These are phyloP conservation scores for Leccinum rimulosum DNA, from an alignment of 768 basidiomycete genomes.

Conservation along the genomic window DNA sequence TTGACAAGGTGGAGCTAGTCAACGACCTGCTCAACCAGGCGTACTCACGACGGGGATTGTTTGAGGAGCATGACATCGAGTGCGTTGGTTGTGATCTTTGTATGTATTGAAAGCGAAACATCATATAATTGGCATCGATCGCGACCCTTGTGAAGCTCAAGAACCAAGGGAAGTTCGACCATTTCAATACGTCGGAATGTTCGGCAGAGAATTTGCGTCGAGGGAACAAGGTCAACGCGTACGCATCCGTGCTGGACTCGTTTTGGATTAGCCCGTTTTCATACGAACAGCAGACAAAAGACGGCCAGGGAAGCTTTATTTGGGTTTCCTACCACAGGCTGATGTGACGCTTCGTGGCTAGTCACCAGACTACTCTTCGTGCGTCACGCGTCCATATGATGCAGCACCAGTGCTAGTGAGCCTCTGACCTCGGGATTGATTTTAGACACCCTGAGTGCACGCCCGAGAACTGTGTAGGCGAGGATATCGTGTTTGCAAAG, in stretches of 20 bases:
- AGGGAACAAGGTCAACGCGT: slow-evolving; percentile 20
- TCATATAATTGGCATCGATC: slow-evolving; percentile 14
- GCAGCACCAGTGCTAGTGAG: background rate
- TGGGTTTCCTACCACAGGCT: background rate
- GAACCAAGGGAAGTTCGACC: slow-evolving; percentile 33
- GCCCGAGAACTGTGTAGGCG: slow-evolving; percentile 38
- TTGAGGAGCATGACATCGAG: too few relatives aligned
- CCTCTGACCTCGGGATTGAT: background rate
- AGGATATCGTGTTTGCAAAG: slow-evolving; percentile 38
- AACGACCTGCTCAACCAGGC: too few relatives aligned
- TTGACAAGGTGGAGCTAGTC: too few relatives aligned
- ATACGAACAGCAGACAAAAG: slow-evolving; percentile 49
- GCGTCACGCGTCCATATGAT: slow-evolving; percentile 20
- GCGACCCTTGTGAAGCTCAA: slow-evolving; percentile 40
- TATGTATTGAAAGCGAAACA: too few relatives aligned
- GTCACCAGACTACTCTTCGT: slow-evolving; percentile 30
- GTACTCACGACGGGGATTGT: too few relatives aligned
- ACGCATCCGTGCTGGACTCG: background rate
- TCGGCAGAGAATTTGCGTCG: slow-evolving; percentile 45
- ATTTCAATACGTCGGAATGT: slow-evolving; percentile 55
- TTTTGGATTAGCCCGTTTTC: slow-evolving; percentile 50
- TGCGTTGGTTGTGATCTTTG: too few relatives aligned
- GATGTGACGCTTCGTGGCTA: background rate
- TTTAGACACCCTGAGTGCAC: slow-evolving; percentile 37
- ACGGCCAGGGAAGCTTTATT: slow-evolving; percentile 23